Evolutionary conservation across 345 rosid species (phyloP).

Genomic region (Trapa bicornis): DNA sequence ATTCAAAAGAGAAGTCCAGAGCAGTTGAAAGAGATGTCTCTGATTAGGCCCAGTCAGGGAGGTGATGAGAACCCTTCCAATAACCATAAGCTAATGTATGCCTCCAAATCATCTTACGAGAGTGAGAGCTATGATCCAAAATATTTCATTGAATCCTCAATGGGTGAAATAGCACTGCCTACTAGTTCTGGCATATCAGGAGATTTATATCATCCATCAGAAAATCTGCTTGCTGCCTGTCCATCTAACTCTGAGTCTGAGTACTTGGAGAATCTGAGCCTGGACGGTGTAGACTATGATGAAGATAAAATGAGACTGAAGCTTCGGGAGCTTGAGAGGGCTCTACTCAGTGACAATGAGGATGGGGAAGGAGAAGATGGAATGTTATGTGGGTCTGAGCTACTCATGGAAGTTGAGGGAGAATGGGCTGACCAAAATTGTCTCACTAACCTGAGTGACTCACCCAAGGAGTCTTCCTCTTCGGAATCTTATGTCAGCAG

Average conservation of each 20-base stretch:
- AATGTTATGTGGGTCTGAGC: slow-evolving; percentile 21
- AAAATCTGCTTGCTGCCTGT: slow-evolving; percentile 8
- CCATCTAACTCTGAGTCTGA: slow-evolving; percentile 27
- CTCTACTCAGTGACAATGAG: slow-evolving; percentile 47
- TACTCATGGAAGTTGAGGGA: slow-evolving; percentile 66
- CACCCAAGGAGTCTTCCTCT: slow-evolving; percentile 76
- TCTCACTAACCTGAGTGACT: slow-evolving; percentile 34
- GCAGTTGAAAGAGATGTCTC: slow-evolving; percentile 24
- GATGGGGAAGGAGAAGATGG: slow-evolving; percentile 37
- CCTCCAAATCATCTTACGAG: slow-evolving; percentile 49
- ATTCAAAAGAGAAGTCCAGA: neutral
- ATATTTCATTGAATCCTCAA: slow-evolving; percentile 66
- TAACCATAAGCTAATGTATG: slow-evolving; percentile 38
- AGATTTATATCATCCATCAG: slow-evolving; percentile 25
- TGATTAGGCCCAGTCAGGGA: slow-evolving; percentile 37
- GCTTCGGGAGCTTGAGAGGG: slow-evolving; percentile 85
- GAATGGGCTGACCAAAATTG: slow-evolving; percentile 59
- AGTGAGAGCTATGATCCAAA: slow-evolving; percentile 61
- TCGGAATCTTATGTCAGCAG: slow-evolving; percentile 64
- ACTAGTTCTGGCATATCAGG: slow-evolving; percentile 46
- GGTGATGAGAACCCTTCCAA: slow-evolving; percentile 17
- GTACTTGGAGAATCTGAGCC: slow-evolving; percentile 32
- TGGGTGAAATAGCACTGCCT: slow-evolving; percentile 39
- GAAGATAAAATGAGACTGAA: slow-evolving; percentile 54
- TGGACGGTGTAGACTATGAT: slow-evolving; percentile 38